Base-by-base conservation (phyloP, 1,139 yeast species). In the Blastobotrys buckinghamii region DNA sequence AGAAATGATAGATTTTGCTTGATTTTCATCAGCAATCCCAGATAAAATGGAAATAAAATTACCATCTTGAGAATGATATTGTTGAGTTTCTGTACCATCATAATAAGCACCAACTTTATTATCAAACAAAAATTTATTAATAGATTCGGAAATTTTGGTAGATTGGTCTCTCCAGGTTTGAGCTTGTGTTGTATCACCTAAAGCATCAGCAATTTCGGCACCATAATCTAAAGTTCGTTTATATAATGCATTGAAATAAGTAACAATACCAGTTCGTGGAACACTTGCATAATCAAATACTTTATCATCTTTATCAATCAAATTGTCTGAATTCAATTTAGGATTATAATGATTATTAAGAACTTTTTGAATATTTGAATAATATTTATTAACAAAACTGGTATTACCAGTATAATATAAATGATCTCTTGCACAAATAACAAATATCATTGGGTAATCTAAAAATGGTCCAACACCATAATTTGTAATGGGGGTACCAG, bases 1-100 rank as follows among this genome's bases (percentile, higher is more conserved):
- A 10, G 3, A 2, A 6, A 38, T 6, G 6, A 38, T n/a, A 5
- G 26, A 16, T 10, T 10, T n/a, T 15, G 41, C 3, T 16, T 20
- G 41, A 6, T 13, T 5, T 6, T 13, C 7, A 17, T 15, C 5
- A 15, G 27, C 5, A 17, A 38, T 17, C n/a, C 9, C 3, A 6
- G 41, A 27, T 12, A 38, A 13, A 15, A 38, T 30, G 6, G 41
- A 26, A 2, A 38, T 3, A 6, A 27, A 38, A 19, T 38, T 38
- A 12, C 41, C 41, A 19, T 38, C 41, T 17, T 38, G 41, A 6
- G 41, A 26, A 19, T 38, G 41, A 30, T 24, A 38, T 4, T 19
- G 27, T 38, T 38, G 6, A 19, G 15, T 17, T 6, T 10, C n/a
- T n/a, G n/a, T n/a, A 19, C 9, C 19, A 17, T 38, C 41, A 17